Conservation (phyloP, 805 yeast species). For the Yarrowia deformans region DNA sequence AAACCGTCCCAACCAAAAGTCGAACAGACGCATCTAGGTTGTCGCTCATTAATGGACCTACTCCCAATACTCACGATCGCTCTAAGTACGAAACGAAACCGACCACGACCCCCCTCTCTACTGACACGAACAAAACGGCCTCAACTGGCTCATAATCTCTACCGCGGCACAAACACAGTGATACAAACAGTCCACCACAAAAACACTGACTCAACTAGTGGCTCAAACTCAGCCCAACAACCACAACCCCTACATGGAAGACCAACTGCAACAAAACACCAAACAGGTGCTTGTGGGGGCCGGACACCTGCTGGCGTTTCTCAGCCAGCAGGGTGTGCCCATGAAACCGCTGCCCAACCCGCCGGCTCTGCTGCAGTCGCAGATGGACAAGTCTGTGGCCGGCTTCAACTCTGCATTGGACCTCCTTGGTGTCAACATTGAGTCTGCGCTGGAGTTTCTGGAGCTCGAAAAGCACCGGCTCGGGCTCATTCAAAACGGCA, state of each 20-base stretch:
- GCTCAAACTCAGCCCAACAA: too few species aligned
- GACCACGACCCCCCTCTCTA: too few species aligned
- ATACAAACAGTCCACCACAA: too few species aligned
- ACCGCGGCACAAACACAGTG: too few species aligned
- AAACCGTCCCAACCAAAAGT: too few species aligned
- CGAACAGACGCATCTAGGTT: not conserved
- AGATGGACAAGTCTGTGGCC: slow-evolving; percentile 42
- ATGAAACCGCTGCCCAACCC: slow-evolving; percentile 43
- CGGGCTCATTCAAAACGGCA: not conserved
- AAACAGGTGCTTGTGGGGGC: slow-evolving; percentile 34
- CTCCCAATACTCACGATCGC: not conserved
- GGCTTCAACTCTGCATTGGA: slow-evolving; percentile 27
- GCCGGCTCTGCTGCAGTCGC: slow-evolving; percentile 42
- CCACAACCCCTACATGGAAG: slow-evolving; percentile 13
- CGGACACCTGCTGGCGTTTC: slow-evolving; percentile 37
- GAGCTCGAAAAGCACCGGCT: slow-evolving; percentile 25
- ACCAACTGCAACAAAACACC: slow-evolving; percentile 9
- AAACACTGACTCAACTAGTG: not conserved
- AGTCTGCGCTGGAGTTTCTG: slow-evolving; percentile 27
- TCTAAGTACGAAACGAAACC: too few species aligned
- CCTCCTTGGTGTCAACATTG: slow-evolving; percentile 16
- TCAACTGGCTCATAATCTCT: not conserved
- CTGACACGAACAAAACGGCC: not conserved
- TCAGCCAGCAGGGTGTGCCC: slow-evolving; percentile 27
- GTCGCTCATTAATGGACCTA: not conserved